Conservation (phyloP, 495 filamentous ascomycete species). For the Lasiosphaeria ovina region DNA sequence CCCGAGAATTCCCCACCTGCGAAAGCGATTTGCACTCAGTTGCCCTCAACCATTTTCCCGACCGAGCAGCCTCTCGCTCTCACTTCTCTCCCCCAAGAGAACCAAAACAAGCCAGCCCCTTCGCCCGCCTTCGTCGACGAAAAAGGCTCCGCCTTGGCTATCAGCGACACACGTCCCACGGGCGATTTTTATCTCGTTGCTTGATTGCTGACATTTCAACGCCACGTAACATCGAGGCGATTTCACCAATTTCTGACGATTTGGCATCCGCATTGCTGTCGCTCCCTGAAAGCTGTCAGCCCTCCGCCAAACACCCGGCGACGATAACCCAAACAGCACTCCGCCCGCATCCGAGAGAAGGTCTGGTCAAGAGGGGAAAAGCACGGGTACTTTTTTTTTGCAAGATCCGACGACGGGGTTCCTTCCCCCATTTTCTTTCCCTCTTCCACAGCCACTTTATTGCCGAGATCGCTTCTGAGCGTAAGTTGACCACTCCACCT, state of each 20-base stretch:
- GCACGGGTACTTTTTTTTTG: constrained; percentile 8
- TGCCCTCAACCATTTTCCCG: constrained; percentile 25
- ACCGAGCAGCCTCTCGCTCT: constrained; percentile 27
- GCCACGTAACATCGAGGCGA: constrained; percentile 12
- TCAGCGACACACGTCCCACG: constrained; percentile 20
- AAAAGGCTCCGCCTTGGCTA: constrained; percentile 2
- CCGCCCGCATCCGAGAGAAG: constrained; percentile 17
- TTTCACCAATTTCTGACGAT: constrained; percentile 17
- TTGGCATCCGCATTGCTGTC: constrained; percentile 17
- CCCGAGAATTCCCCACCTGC: constrained; percentile 27
- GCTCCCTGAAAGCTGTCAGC: constrained; percentile 19
- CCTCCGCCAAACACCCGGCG: constrained; percentile 23
- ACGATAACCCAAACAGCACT: constrained; percentile 28
- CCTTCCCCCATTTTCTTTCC: constrained; percentile 16
- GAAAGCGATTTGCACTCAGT: constrained; percentile 19
- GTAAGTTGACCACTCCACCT: constrained; percentile 18
- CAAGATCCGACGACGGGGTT: constrained; percentile 17
- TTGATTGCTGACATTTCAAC: constrained; percentile 19
- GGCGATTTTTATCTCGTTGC: constrained; percentile 18
- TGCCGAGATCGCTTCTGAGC: constrained; percentile 35
- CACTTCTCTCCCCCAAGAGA: constrained; percentile 4
- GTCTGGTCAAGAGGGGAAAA: constrained; percentile 11
- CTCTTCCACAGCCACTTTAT: constrained; percentile 20
- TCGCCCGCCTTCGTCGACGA: constrained; percentile 17
- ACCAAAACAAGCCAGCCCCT: constrained; percentile 12